Base-by-base conservation (phyloP, 2,329 filamentous ascomycete species). In the Diaporthe sp. region DNA sequence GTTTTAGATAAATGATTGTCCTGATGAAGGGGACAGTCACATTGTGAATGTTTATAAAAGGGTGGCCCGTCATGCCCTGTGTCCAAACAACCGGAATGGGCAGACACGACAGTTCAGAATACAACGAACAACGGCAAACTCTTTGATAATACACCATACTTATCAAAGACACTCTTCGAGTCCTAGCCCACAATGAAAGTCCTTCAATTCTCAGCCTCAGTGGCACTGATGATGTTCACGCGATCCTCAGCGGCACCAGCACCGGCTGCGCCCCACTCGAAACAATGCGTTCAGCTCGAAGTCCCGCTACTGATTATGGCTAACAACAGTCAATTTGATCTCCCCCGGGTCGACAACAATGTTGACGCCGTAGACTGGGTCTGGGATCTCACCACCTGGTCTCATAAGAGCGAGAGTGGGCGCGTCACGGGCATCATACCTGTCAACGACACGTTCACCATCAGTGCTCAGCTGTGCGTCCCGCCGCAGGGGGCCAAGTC, bases 351-450 rank as follows among this genome's bases (percentile, higher is more conserved):
- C 13, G 77, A 80, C 73, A 81, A 67, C 77, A 80, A 78, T 67
- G 78, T 79, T 49, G 78, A 82, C 15, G 80, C 79, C n/a, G 76
- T 78, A n/a, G 77, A 79, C 71, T 82, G 79, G 78, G 71, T 76
- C 22, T 73, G 77, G 49, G 75, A 78, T 73, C 58, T 78, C 31
- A 79, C 77, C 31, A 77, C 78, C 37, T 80, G 77, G 77, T 65
- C 71, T 31, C 71, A 68, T 58, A 51, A 72, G 65, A 22, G 62
- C n/a, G 34, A 39, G n/a, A 42, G 42, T 25, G 37, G 31, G 58
- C 79, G 72, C 53, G 42, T 74, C 46, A 44, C 68, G 15, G 77
- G 78, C 15, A n/a, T 44, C 25, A 51, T 76, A 4, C 51, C 73
- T 34, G 71, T 79, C 62, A 72, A 77, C 34, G 53, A 61, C 13